Conservation (phyloP, 257 asterid genomes). For the Solanum peruvianum region DNA sequence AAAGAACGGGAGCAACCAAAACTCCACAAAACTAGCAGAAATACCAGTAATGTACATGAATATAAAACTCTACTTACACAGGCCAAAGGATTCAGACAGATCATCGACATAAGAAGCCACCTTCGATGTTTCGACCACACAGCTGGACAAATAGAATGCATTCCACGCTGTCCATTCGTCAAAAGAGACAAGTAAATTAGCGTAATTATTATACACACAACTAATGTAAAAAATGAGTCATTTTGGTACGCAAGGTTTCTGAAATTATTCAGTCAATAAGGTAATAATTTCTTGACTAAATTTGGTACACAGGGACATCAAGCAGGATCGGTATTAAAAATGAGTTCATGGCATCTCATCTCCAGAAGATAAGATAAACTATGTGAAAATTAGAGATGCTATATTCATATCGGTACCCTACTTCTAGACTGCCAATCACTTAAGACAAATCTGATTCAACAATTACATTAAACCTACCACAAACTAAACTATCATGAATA, state of each 20-base stretch:
- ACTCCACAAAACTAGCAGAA: not conserved
- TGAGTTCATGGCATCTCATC: not conserved
- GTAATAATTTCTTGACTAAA: not conserved
- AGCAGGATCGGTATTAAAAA: not conserved
- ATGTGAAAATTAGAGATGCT: not conserved
- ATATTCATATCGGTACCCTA: not conserved
- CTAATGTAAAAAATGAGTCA: not conserved
- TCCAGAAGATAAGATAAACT: not conserved
- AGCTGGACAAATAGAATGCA: slow-evolving; percentile 98
- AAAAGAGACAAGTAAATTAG: not conserved
- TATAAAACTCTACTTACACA: slow-evolving; percentile 52
- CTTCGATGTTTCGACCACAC: slow-evolving; percentile 97
- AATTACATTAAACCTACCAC: not conserved
- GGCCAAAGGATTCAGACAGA: slow-evolving; percentile 82
- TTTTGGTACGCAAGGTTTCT: not conserved
- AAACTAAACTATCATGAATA: not conserved
- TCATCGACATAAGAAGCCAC: slow-evolving; percentile 97
- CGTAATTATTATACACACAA: not conserved
- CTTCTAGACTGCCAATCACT: not conserved
- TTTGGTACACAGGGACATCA: not conserved
- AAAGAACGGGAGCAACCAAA: not conserved
- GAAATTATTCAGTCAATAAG: not conserved
- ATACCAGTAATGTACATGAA: not conserved
- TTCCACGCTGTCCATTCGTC: slow-evolving; percentile 51
- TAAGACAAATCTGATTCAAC: not conserved